Conservation (phyloP, 108 stramenopile genomes). For the Tribonema minus region DNA sequence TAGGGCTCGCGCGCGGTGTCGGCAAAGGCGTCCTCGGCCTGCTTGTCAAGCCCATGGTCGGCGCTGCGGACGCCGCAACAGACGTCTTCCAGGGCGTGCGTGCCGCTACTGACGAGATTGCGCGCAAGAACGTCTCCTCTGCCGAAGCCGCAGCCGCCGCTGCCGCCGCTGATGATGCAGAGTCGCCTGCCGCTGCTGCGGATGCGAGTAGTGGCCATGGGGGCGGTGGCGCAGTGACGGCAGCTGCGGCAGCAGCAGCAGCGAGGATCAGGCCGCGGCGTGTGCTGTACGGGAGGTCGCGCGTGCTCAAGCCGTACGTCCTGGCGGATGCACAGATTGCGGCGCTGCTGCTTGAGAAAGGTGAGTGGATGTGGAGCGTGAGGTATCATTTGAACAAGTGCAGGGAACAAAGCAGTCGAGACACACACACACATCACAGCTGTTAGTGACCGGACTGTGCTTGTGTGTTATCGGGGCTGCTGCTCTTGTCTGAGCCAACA, state of each 20-base stretch:
- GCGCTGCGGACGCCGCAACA: slow-evolving; percentile 77
- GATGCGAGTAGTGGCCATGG: not conserved
- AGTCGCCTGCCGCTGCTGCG: too few species aligned
- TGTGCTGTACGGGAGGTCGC: not conserved
- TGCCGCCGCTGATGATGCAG: too few species aligned
- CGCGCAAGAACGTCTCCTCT: not conserved
- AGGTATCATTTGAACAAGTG: too few species aligned
- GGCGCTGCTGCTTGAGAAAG: not conserved
- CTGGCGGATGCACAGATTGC: not conserved
- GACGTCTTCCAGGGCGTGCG: slow-evolving; percentile 74
- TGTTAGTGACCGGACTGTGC: too few species aligned
- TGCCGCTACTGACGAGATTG: not conserved
- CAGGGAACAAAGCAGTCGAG: too few species aligned
- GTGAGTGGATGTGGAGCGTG: too few species aligned
- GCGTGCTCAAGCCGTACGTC: not conserved
- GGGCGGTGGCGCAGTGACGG: not conserved
- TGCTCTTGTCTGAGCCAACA: too few species aligned
- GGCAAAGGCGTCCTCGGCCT: slow-evolving; percentile 74
- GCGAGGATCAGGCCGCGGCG: not conserved
- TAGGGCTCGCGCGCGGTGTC: slow-evolving; percentile 68
- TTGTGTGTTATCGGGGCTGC: too few species aligned
- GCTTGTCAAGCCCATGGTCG: slow-evolving; percentile 84
- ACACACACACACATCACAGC: too few species aligned
- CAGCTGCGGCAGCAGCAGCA: too few species aligned
- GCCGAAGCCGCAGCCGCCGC: too few species aligned